A percentile compares a stretch with the other conserved stretches of the same genome.
Evolutionary conservation across 345 rosid species (phyloP).

Genomic region (Bruguiera sexangula): DNA sequence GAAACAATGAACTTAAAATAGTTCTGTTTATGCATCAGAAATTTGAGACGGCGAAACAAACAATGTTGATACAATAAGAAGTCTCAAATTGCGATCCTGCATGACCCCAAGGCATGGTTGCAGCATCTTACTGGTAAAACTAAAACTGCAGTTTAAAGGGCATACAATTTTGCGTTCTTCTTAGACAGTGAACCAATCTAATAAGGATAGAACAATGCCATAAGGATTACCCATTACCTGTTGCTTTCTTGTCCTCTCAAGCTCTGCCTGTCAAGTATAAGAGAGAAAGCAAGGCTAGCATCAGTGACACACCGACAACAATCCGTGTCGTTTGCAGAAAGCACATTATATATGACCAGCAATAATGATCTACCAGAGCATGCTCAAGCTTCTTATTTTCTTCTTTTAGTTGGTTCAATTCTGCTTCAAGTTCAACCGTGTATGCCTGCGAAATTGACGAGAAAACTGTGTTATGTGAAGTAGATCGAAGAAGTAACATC

Average conservation of each 20-base stretch:
- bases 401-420: slow-evolving; percentile 75
- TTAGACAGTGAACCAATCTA: neutral
- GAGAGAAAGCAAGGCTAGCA: neutral
- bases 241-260: slow-evolving; percentile 70
- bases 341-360: neutral
- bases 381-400: slow-evolving; percentile 69
- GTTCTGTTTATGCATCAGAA: neutral
- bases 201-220: neutral
- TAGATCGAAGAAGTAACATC: too few species aligned
- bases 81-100: too few species aligned
- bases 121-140: too few species aligned
- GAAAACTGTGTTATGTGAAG: too few species aligned
- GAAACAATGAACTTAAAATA: neutral
- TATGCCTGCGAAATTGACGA: slow-evolving; percentile 48
- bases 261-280: slow-evolving; percentile 44
- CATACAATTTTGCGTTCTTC: too few species aligned
- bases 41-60: too few species aligned
- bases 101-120: too few species aligned
- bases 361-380: slow-evolving; percentile 45
- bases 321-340: neutral
- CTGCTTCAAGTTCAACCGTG: slow-evolving; percentile 86
- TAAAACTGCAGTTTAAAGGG: too few species aligned
- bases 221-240: slow-evolving; percentile 39
- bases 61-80: neutral
- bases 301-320: neutral